These are phyloP conservation scores for Triticum turgidum DNA, from an alignment of 176 grass and related monocot genomes.

Conservation along the genomic window DNA sequence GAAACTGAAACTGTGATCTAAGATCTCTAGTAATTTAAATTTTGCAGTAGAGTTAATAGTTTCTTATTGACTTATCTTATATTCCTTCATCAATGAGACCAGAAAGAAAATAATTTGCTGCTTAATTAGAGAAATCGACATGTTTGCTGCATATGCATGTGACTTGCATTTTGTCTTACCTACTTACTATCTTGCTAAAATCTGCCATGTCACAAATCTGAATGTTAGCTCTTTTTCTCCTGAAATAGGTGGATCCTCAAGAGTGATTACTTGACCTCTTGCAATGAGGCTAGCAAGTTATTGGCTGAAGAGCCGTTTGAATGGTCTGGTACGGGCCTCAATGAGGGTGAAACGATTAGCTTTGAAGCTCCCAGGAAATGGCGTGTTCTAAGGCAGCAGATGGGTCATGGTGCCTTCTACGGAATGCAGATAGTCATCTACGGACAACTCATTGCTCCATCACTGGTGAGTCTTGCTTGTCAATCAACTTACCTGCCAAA, in stretches of 20 bases:
- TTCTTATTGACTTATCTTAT: not conserved
- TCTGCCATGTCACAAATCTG: not conserved
- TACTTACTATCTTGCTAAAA: not conserved
- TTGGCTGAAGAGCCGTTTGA: constrained; percentile 77
- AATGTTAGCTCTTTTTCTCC: not conserved
- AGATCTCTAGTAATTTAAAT: not conserved
- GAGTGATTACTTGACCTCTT: constrained; percentile 65
- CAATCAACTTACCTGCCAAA: too few relatives aligned
- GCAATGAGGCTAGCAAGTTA: constrained; percentile 66
- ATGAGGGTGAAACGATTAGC: constrained; percentile 66
- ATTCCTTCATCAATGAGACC: not conserved
- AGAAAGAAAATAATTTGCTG: not conserved
- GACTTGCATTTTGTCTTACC: not conserved
- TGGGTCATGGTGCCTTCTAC: constrained; percentile 81
- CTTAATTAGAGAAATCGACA: not conserved
- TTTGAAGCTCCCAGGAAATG: constrained; percentile 84
- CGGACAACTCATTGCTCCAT: constrained; percentile 19
- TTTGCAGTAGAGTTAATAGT: not conserved
- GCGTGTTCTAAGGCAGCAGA: constrained; percentile 62
- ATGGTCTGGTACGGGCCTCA: constrained; percentile 60
- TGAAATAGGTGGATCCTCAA: constrained; percentile 85
- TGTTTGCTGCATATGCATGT: not conserved
- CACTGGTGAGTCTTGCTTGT: not conserved
- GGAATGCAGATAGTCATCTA: constrained; percentile 43
- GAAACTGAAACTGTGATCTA: not conserved